Evolutionary conservation across 2,329 filamentous ascomycete species (phyloP).

Genomic region (Calonectria hongkongensis): DNA sequence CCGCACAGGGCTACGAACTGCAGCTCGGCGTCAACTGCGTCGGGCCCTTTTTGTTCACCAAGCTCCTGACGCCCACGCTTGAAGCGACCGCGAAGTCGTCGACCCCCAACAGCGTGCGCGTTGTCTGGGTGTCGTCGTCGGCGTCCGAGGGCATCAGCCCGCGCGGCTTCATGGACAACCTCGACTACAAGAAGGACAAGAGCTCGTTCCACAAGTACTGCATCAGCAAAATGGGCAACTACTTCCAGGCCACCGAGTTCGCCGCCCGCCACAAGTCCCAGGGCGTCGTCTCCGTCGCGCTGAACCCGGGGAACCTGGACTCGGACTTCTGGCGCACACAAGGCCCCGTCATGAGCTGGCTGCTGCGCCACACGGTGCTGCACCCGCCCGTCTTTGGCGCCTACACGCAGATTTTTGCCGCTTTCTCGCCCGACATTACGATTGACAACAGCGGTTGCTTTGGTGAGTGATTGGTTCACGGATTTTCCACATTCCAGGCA

Average conservation of each 20-base stretch:
- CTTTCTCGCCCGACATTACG: constrained; percentile 65
- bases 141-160: constrained; percentile 41
- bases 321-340: constrained; percentile 61
- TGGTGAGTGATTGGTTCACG: constrained; percentile 33
- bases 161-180: constrained; percentile 47
- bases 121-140: constrained; percentile 59
- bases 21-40: constrained; percentile 65
- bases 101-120: constrained; percentile 54
- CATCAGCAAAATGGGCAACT: constrained; percentile 58
- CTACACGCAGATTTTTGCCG: constrained; percentile 69
- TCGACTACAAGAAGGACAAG: constrained; percentile 44
- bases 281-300: constrained; percentile 56
- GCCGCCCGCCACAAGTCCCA: constrained; percentile 53
- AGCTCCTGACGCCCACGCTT: constrained; percentile 60
- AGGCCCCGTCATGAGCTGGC: constrained; percentile 37
- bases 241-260: constrained; percentile 58
- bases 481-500: neutral
- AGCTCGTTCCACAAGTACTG: constrained; percentile 43
- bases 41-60: constrained; percentile 63
- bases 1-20: constrained; percentile 63
- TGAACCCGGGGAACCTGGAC: constrained; percentile 64
- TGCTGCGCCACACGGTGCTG: constrained; percentile 48
- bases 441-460: constrained; percentile 51
- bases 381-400: constrained; percentile 62
- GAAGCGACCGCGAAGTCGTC: constrained; percentile 56